Evolutionary conservation across 2,329 filamentous ascomycete genomes (phyloP).

Genomic region (Apiospora pterosperma): DNA sequence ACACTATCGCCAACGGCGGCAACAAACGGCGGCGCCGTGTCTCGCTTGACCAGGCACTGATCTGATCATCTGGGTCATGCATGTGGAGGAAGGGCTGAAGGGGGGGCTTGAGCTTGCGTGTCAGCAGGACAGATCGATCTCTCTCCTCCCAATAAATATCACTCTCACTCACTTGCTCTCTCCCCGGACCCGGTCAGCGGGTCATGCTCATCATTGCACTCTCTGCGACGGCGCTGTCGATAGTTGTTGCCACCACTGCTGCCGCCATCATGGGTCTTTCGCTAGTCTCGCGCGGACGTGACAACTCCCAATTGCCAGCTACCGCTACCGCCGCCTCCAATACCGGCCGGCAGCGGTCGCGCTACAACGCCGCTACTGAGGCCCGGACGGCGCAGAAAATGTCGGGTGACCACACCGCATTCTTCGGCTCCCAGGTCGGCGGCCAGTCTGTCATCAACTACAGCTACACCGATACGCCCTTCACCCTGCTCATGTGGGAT

Average conservation of each 20-base stretch:
- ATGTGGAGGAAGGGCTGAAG: too few species aligned
- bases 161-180: background rate
- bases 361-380: background rate
- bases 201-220: background rate
- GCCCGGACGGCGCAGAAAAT: background rate
- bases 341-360: background rate
- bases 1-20: too few species aligned
- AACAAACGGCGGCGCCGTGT: too few species aligned
- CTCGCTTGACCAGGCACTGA: too few species aligned
- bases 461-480: constrained; percentile 56
- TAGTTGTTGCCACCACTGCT: background rate
- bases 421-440: constrained; percentile 58
- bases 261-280: background rate
- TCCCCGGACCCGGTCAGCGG: background rate
- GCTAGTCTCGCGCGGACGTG: background rate
- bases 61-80: too few species aligned
- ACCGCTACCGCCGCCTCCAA: background rate
- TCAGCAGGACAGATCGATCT: too few species aligned
- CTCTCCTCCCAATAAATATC: too few species aligned
- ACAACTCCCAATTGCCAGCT: too few species aligned
- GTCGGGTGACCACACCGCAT: constrained; percentile 36
- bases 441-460: constrained; percentile 57
- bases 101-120: too few species aligned
- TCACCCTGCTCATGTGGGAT: constrained; percentile 48
- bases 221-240: background rate